Base-by-base conservation (phyloP, 1,284 basidiomycete genomes). In the Inonotus hispidus region DNA sequence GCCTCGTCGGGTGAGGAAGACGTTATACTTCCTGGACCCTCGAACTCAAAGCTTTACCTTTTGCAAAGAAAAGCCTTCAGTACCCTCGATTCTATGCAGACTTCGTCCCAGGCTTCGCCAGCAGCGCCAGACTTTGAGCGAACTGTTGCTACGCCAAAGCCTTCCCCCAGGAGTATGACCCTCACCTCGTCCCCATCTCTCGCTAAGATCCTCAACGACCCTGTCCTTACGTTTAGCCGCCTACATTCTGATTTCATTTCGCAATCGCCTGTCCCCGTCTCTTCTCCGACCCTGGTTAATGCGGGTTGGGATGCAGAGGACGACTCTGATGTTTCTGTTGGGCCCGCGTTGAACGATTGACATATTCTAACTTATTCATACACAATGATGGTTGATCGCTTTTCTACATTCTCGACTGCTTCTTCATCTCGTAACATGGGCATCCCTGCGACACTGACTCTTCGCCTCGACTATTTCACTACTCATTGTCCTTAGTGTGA, bases 241-340 rank as follows among this genome's bases (percentile, higher is more conserved):
- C 37, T 60, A 8, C 62, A 60, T 50, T 63, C 62, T 35, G 53
- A 52, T 14, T 63, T 63, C 47, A 10, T 60, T 35, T 23, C 57
- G 39, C 46, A 53, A 21, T 54, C 53, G n/a, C 53, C 62, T 7
- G 45, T 45, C 23, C 27, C 53, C 6, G 47, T 41, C 16, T 29
- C 53, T n/a, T 60, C 53, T n/a, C 62, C 62, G 27, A 37, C 53
- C 14, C 43, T 63, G 27, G 58, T 60, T 4, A 21, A 54, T 37
- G 58, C 62, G 16, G 58, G 58, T 19, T 63, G 62, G 62, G 62
- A 58, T 46, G 62, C 62, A 35, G 58, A 58, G 19, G 59, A 57
- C 39, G 62, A 60, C 13, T 60, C 62, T 11, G 62, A 63, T 53
- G 29, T 41, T 37, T 62, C 56, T 37, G 41, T 35, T 52, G 50